Conservation (phyloP, 2,329 filamentous ascomycete species). For the Botrytis sinoallii region DNA sequence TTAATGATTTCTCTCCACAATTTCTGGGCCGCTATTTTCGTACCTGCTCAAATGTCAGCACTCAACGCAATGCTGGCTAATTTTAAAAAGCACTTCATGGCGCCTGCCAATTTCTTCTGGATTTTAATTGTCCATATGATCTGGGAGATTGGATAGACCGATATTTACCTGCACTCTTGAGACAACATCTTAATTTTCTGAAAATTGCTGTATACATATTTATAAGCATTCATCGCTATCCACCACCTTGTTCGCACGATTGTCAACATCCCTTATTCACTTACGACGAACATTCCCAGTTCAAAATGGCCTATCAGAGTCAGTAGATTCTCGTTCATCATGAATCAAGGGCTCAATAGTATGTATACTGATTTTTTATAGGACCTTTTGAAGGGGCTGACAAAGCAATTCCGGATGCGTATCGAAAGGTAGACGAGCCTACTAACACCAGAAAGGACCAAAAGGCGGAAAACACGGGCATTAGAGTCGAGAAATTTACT, state of each 20-base stretch:
- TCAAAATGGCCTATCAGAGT: not conserved
- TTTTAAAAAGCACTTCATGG: not conserved
- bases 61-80: not conserved
- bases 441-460: not conserved
- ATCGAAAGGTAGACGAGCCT: not conserved
- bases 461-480: not conserved
- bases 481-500: not conserved
- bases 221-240: not conserved
- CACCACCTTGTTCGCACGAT: not conserved
- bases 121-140: not conserved
- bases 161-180: not conserved
- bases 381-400: not conserved
- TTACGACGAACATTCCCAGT: not conserved
- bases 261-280: not conserved
- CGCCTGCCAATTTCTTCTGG: not conserved
- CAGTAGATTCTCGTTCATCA: not conserved
- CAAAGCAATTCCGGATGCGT: not conserved
- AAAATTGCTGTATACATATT: not conserved
- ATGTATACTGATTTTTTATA: not conserved
- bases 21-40: not conserved
- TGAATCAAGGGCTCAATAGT: not conserved
- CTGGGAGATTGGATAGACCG: not conserved
- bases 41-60: not conserved
- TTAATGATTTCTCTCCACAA: not conserved
- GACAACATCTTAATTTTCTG: not conserved